These are phyloP conservation scores for Fistulina hepatica DNA, from an alignment of 1,284 basidiomycete species.

Conservation along the genomic window DNA sequence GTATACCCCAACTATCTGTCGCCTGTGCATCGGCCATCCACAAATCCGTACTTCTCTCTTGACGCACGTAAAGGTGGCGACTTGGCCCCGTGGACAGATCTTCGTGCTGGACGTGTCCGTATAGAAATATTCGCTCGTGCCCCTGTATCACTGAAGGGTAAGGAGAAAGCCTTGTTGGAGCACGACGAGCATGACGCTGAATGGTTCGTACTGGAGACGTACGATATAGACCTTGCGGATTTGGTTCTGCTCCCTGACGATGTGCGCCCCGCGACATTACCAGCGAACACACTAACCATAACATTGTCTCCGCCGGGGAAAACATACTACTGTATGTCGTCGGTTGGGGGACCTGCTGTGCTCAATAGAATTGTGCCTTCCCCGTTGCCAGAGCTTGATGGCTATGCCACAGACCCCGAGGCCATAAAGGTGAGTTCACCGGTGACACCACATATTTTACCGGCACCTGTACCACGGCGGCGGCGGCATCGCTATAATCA, in stretches of 20 bases:
- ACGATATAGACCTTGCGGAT: constrained; percentile 54
- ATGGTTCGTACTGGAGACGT: constrained; percentile 61
- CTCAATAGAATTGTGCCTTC: constrained; percentile 31
- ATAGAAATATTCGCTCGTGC: constrained; percentile 36
- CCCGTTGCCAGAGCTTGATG: constrained; percentile 28
- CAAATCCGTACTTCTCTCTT: constrained; percentile 61
- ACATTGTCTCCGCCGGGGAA: constrained; percentile 48
- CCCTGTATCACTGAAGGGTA: constrained; percentile 27
- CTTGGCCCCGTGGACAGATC: constrained; percentile 37
- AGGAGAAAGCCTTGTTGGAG: constrained; percentile 29
- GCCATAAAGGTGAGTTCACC: constrained; percentile 25
- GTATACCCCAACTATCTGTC: constrained; percentile 56
- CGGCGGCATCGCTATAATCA: constrained; percentile 23
- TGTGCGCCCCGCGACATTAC: constrained; percentile 37
- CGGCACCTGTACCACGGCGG: constrained; percentile 16
- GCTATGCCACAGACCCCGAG: constrained; percentile 66
- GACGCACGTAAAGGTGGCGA: constrained; percentile 34
- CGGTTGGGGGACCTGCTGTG: constrained; percentile 16
- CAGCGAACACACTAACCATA: constrained; percentile 65
- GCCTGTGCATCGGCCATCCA: constrained; percentile 58
- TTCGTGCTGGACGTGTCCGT: constrained; percentile 22
- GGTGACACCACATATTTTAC: constrained; percentile 10
- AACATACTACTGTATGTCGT: constrained; percentile 43
- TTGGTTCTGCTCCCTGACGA: constrained; percentile 51
- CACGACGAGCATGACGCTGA: constrained; percentile 18